These are phyloP conservation scores for Alternaria viburni DNA, from an alignment of 2,329 filamentous ascomycete species.

Conservation along the genomic window DNA sequence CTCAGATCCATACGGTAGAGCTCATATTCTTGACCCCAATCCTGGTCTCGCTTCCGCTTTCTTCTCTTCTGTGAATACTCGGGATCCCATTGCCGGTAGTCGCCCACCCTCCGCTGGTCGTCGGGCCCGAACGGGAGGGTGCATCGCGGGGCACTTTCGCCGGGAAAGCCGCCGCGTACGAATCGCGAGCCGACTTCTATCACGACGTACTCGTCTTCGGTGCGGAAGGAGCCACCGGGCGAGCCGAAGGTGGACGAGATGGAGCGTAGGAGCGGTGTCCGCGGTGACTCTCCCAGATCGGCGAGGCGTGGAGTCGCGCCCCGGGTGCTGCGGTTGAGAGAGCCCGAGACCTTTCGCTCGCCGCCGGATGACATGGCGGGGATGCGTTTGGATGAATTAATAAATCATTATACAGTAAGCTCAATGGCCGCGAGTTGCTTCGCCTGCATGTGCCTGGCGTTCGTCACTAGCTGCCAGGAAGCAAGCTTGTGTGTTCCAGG, in stretches of 20 bases:
- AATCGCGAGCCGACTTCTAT: constrained; percentile 82
- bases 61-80: constrained; percentile 59
- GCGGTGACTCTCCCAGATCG: constrained; percentile 46
- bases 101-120: constrained; percentile 76
- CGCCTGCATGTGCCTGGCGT: neutral
- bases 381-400: neutral
- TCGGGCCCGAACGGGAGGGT: constrained; percentile 75
- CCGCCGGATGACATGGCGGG: constrained; percentile 20
- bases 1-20: constrained; percentile 81
- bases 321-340: constrained; percentile 37
- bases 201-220: constrained; percentile 81
- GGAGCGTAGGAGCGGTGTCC: constrained; percentile 62
- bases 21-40: constrained; percentile 71
- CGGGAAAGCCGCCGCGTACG: constrained; percentile 83
- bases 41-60: constrained; percentile 54
- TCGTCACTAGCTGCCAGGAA: neutral
- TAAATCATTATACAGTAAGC: neutral
- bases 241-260: constrained; percentile 65
- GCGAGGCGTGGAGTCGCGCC: constrained; percentile 42
- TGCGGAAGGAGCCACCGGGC: constrained; percentile 62
- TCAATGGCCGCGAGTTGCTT: neutral
- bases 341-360: constrained; percentile 43
- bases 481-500: constrained; percentile 1
- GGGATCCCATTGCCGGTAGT: constrained; percentile 75
- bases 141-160: constrained; percentile 77